phyloP scores from a whole-genome alignment of 2,329 filamentous ascomycete species.

The Albophoma yamanashiensis region DNA sequence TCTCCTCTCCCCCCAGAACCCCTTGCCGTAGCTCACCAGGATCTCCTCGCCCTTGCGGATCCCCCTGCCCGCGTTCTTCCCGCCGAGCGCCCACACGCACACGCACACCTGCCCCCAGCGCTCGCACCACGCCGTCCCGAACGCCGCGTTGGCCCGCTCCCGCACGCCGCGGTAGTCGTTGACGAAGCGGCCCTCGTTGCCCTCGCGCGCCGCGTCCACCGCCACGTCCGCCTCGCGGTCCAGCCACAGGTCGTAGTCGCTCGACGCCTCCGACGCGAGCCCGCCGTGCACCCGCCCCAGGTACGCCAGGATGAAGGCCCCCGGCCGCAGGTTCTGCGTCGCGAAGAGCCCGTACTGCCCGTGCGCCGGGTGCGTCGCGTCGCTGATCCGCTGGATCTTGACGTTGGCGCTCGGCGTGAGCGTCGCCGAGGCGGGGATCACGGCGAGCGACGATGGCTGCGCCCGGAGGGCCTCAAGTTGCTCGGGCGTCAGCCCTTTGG shows the following conservation, averaged over 20 bases:
- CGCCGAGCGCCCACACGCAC: conserved; percentile 42
- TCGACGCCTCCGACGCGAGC: conserved; percentile 14
- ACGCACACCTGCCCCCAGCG: conserved; percentile 41
- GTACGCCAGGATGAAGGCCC: conserved; percentile 49
- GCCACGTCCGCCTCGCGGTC: conserved; percentile 45
- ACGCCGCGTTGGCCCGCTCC: conserved; percentile 45
- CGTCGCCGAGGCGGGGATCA: conserved; percentile 17
- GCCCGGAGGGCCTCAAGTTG: conserved; percentile 30
- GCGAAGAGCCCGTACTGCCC: conserved; percentile 53
- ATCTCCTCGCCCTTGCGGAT: conserved; percentile 50
- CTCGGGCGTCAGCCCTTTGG: conserved; percentile 28
- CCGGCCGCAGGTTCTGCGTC: conserved; percentile 38
- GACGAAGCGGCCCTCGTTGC: conserved; percentile 56
- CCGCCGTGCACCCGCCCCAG: conserved; percentile 43
- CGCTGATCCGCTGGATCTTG: conserved; percentile 41
- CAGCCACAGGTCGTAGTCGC: conserved; percentile 55
- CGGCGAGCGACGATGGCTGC: conserved; percentile 8
- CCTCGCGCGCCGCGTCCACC: conserved; percentile 45
- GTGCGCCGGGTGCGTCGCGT: conserved; percentile 42
- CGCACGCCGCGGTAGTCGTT: conserved; percentile 56
- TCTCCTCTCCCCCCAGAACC: conserved; percentile 46
- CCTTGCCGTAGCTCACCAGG: conserved; percentile 56
- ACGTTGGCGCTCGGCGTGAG: conserved; percentile 37
- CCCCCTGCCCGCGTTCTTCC: conserved; percentile 17
- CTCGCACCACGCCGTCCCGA: conserved; percentile 46